Evolutionary conservation across 768 basidiomycete genomes (phyloP), one percentile per base, ranked within the genome.

Genomic region (Suillus weaverae): DNA sequence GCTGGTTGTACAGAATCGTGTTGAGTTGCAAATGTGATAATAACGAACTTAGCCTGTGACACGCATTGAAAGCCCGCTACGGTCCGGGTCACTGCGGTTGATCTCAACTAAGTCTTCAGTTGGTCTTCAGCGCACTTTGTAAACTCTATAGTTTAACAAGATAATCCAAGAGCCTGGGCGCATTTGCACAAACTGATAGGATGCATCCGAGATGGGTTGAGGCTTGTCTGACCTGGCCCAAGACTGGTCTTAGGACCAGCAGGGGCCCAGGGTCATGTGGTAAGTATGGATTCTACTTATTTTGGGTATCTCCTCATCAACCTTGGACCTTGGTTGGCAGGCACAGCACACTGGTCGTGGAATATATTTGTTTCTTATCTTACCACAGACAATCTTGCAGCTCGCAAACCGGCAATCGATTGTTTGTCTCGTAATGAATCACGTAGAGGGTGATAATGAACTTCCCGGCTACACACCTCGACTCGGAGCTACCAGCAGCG

Each of bases 381-480:
- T 57, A 26, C 56, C 36, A 38, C 56, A 39, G 36, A 26, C 36
- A 20, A 32, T 16, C 16, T 38, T 3, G 26, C 36, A 57, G 36
- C 55, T 57, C 8, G 54, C 14, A 36, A 22, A 22, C 35, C 8
- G 13, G 14, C 36, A 26, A 36, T 38, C 16, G 22, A 36, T n/a
- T 22, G n/a, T 26, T 22, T 38, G 59, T 59, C n/a, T 46, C 36
- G n/a, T 3, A 26, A 32, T 38, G 14, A 32, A 39, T 33, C 26
- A 32, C n/a, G 26, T 35, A 35, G 26, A 63, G 8, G 67, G 69
- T 64, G 62, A 67, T 6, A 36, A 59, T 8, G 70, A 72, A 20
- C 59, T 66, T 5, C 73, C 73, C 7, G 63, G 50, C 0, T 74
- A 73, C 59, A 66, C 72, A 18, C 43, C 55, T 43, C 46, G 43